phyloP scores from a whole-genome alignment of 2,329 filamentous ascomycete genomes.

The Macroventuria anomochaeta region DNA sequence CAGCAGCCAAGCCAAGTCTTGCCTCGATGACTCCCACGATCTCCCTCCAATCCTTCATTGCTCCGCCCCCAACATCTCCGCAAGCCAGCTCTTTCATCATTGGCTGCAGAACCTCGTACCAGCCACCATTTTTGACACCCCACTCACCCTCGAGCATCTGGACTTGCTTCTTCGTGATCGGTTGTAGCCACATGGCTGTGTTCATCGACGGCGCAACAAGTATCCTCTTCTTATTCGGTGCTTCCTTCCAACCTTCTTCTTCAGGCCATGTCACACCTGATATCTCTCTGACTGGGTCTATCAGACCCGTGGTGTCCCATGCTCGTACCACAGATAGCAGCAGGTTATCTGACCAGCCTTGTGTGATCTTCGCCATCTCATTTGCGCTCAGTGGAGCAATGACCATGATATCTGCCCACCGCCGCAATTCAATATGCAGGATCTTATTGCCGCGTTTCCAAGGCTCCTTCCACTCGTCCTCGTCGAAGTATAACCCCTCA shows the following conservation, averaged over 20 bases:
- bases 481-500: slow-evolving; percentile 80
- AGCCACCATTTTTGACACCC: slow-evolving; percentile 58
- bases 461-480: slow-evolving; percentile 81
- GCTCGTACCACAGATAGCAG: slow-evolving; percentile 77
- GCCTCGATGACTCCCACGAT: slow-evolving; percentile 71
- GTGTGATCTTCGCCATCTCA: slow-evolving; percentile 80
- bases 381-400: slow-evolving; percentile 86
- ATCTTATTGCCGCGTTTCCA: slow-evolving; percentile 84
- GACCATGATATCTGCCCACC: slow-evolving; percentile 81
- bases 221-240: slow-evolving; percentile 63
- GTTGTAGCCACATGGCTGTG: slow-evolving; percentile 87
- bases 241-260: slow-evolving; percentile 19
- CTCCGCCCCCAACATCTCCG: slow-evolving; percentile 81
- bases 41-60: slow-evolving; percentile 80
- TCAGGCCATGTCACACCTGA: slow-evolving; percentile 31
- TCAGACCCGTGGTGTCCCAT: slow-evolving; percentile 72
- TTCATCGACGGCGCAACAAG: slow-evolving; percentile 87
- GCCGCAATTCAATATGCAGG: slow-evolving; percentile 85
- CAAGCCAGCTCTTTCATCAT: slow-evolving; percentile 81
- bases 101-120: slow-evolving; percentile 75
- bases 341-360: slow-evolving; percentile 79
- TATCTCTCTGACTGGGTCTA: slow-evolving; percentile 41
- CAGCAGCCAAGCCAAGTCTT: slow-evolving; percentile 32
- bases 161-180: slow-evolving; percentile 77
- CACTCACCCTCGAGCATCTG: slow-evolving; percentile 75